Base-by-base conservation (phyloP, 106 monocot genomes). In the Allium sativum region DNA sequence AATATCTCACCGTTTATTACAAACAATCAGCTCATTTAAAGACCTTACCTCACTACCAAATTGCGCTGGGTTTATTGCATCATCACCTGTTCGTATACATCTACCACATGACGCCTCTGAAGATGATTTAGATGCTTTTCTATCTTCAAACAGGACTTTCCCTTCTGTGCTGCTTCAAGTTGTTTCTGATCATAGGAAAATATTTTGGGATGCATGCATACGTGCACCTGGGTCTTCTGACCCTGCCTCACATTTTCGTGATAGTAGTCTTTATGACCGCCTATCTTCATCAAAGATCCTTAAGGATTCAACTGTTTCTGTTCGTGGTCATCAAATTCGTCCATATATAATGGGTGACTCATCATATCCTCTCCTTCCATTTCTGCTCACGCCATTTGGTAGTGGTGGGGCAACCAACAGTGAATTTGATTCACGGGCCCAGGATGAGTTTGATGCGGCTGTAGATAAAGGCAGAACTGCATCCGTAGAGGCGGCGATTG, bases 161-260 rank as follows among this genome's bases (percentile, higher is more conserved):
- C 85, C 85, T 21, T 77, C 85, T 45, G 59, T 86, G 5, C 85
- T 86, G 46, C 85, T 86, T 57, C 85, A 86, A 66, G 78, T 57
- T 1, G 81, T 86, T 45, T 82, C 86, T 44, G 82, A 86, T 66
- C 69, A 70, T 55, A 60, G 76, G 53, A 67, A 65, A 67, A 55
- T 82, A 50, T 86, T 86, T 73, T 72, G 72, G 59, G 85, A 86
- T 51, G 85, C 75, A 14, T 81, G 85, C 44, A 78, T 86, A 55
- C 67, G 55, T n/a, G 78, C 85, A 3, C 81, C 85, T 2, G 85
- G 85, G 6, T 75, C 81, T 18, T 65, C 72, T n/a, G 77, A 75
- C 12, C 78, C 81, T 5, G 78, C 81, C 13, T 67, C 85, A 18
- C 85, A 86, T 55, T 67, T 86, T 59, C 72, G 85, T 18, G 81